phyloP scores from a whole-genome alignment of 163 green algal genomes.

The Scenedesmus sp. region DNA sequence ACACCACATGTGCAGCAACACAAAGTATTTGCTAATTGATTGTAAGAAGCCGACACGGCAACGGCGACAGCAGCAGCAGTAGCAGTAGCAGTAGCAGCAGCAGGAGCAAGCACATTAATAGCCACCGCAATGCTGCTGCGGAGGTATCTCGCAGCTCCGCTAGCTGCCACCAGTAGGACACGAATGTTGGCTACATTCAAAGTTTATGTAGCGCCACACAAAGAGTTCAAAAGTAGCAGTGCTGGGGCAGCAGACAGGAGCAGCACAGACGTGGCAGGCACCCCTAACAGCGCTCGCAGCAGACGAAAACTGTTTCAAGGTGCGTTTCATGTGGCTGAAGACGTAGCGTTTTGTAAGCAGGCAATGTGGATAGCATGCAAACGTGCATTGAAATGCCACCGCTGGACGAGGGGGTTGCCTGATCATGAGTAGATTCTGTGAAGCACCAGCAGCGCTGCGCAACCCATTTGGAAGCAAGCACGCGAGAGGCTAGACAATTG shows the following conservation, averaged over 20 bases:
- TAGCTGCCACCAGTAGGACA: background rate
- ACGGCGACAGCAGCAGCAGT: background rate
- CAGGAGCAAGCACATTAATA: background rate
- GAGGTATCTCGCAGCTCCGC: background rate
- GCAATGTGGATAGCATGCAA: background rate
- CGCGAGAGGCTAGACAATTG: too few species aligned
- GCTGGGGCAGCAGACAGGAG: background rate
- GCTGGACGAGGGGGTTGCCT: too few species aligned
- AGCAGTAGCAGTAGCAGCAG: constrained; percentile 1
- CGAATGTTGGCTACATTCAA: background rate
- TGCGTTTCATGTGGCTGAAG: too few species aligned
- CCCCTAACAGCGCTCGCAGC: background rate
- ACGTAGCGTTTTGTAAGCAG: background rate
- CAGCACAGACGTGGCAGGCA: background rate
- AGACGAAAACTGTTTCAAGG: background rate
- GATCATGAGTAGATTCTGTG: too few species aligned
- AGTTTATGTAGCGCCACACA: background rate
- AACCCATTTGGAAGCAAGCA: too few species aligned
- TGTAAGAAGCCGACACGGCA: constrained; percentile 54
- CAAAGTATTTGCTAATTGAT: too few species aligned
- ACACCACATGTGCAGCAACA: too few species aligned
- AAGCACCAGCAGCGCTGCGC: too few species aligned
- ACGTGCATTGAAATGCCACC: too few species aligned
- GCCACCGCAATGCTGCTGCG: background rate
- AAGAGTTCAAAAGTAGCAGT: background rate